phyloP scores from a whole-genome alignment of 257 asterid genomes.

The Euphrasia confusa region DNA sequence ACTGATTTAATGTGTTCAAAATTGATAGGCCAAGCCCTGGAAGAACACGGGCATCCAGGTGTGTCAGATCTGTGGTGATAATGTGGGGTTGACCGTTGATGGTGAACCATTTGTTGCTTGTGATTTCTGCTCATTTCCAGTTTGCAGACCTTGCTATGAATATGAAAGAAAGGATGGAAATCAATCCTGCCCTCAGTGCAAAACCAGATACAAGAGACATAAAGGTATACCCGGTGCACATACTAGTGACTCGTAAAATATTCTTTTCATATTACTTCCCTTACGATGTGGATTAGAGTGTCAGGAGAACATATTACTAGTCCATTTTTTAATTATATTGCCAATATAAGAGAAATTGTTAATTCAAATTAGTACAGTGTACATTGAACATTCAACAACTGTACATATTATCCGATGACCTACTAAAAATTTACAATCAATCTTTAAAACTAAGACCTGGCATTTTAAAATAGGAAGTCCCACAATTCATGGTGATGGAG shows the following conservation, averaged over 20 bases:
- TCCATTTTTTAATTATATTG: neutral
- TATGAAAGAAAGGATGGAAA: constrained; percentile 97
- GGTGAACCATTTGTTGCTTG: constrained; percentile 94
- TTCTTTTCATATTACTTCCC: constrained; percentile 1
- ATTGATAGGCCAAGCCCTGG: constrained; percentile 65
- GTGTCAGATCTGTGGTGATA: constrained; percentile 97
- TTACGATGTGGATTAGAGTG: neutral
- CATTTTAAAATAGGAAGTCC: constrained; percentile 71
- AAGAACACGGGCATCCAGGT: constrained; percentile 68
- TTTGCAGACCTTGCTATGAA: constrained; percentile 96
- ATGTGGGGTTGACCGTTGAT: constrained; percentile 64
- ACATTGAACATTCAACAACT: neutral
- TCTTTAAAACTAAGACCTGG: constrained; percentile 11
- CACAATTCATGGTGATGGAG: constrained; percentile 74
- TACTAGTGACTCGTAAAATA: neutral
- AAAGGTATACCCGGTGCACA: constrained; percentile 45
- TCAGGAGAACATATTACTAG: constrained; percentile 1
- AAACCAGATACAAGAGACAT: constrained; percentile 91
- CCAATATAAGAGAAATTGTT: neutral
- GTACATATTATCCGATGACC: neutral
- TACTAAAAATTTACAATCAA: constrained; percentile 11
- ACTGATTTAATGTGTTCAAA: constrained; percentile 21
- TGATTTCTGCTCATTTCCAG: constrained; percentile 87
- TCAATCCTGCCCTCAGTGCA: constrained; percentile 98
- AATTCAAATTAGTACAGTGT: neutral